Base-by-base conservation (phyloP, 2,329 filamentous ascomycete genomes). In the Phoma sp. region DNA sequence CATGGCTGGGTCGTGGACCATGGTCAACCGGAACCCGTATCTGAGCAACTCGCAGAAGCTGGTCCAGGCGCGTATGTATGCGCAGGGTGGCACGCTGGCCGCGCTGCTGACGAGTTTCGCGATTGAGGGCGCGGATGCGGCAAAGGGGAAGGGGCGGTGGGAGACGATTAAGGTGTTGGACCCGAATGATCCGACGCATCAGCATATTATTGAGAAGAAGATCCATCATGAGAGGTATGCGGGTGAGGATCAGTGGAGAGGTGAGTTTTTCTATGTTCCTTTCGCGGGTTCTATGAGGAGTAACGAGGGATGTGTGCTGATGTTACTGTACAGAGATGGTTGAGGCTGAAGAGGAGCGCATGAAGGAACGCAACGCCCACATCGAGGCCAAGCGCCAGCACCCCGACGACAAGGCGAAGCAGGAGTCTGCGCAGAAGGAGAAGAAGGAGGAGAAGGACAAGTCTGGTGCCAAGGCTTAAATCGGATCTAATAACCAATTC, bases 31-130 rank as follows among this genome's bases (percentile, higher is more conserved):
- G 59, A 91, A 91, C 73, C 87, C 84, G 61, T 90, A 88, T 72
- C 81, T 96, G 41, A 85, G 83, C 44, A 87, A 86, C 2, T 79
- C 84, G 57, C 93, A 97, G 81, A 96, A 96, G 82, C 79, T 97
- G 22, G 93, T 97, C 13, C 93, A 97, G 82, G 93, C 92, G 23
- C 88, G 93, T 84, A 89, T 97, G 61, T 96, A 96, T 77, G 93
- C 93, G 3, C 93, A 97, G 80, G 91, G 90, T 5, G 79, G 96
- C 66, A 96, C 93, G 4, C 80, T 97, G 41, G 89, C 88, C 60
- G 91, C 96, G 46, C 81, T 97, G 52, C 84, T 96, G 70, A 86
- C 90, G 52, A 89, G 87, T 29, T 91, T 93, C 41, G 89, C 86
- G 9, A 89, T 97, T 66, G 93, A 97, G 85, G 83, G 87, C 37